These are phyloP conservation scores for Sarocladiaceae sp. DNA, from an alignment of 2,329 filamentous ascomycete genomes.

Conservation along the genomic window DNA sequence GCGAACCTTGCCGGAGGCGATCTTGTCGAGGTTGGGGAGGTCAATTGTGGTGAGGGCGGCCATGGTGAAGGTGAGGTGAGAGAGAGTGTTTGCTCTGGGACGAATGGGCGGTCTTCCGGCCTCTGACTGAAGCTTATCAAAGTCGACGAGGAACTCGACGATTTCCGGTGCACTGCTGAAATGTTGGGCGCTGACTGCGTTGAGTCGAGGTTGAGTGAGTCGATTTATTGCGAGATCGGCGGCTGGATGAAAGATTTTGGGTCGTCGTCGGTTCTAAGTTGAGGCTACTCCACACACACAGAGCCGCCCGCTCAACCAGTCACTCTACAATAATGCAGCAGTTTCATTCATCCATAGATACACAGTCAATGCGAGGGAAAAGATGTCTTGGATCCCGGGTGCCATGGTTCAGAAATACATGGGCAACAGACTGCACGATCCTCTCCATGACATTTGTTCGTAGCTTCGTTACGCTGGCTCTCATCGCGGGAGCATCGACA, in stretches of 20 bases:
- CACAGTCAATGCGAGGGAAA: too few relatives aligned
- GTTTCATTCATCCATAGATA: too few relatives aligned
- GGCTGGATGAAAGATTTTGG: slow-evolving; percentile 2
- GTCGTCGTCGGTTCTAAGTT: slow-evolving; percentile 1
- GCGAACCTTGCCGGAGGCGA: slow-evolving; percentile 61
- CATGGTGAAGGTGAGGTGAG: not conserved
- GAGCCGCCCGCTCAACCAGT: too few relatives aligned
- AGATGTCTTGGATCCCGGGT: too few relatives aligned
- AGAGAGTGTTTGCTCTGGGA: not conserved
- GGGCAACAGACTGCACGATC: too few relatives aligned
- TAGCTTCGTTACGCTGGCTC: too few relatives aligned
- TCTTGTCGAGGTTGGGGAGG: slow-evolving; percentile 26
- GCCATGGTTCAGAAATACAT: too few relatives aligned
- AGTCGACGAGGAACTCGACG: not conserved
- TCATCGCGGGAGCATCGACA: too few relatives aligned
- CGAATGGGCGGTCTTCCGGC: too few relatives aligned
- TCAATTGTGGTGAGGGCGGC: slow-evolving; percentile 20
- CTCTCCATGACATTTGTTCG: too few relatives aligned
- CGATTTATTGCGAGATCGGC: slow-evolving; percentile 9
- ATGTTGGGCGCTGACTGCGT: not conserved
- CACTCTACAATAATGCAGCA: too few relatives aligned
- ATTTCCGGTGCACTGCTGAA: not conserved
- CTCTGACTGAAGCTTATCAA: not conserved
- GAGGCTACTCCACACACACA: slow-evolving; percentile 4
- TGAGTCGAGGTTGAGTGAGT: slow-evolving; percentile 1